These are phyloP conservation scores for Prunella vulgaris DNA, from an alignment of 257 asterid genomes.

Conservation along the genomic window DNA sequence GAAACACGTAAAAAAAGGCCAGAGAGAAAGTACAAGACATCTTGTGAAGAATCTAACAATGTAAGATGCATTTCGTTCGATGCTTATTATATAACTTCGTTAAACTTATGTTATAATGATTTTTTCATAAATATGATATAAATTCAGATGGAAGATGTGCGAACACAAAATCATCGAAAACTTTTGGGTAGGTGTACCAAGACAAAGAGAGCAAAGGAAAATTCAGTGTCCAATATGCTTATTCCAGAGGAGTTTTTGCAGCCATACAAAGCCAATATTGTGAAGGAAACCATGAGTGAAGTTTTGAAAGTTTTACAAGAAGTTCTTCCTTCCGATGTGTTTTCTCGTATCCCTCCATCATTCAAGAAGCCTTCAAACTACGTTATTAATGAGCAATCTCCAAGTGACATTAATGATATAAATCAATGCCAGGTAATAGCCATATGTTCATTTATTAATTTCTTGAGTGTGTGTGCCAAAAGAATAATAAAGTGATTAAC, in stretches of 20 bases:
- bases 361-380: too few relatives aligned
- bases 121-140: too few relatives aligned
- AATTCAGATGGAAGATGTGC: not conserved
- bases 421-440: not conserved
- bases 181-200: not conserved
- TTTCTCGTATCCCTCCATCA: not conserved
- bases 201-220: not conserved
- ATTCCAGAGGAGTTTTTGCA: not conserved
- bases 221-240: not conserved
- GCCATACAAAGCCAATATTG: not conserved
- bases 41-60: not conserved
- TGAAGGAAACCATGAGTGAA: not conserved
- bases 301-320: not conserved
- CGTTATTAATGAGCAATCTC: not conserved
- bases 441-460: not conserved
- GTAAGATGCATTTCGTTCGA: not conserved
- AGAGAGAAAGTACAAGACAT: not conserved
- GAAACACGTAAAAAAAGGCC: not conserved
- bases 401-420: not conserved
- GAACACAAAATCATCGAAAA: not conserved
- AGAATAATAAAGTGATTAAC: too few relatives aligned
- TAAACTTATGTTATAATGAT: not conserved
- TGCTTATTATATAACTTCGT: not conserved
- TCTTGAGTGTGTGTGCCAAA: not conserved
- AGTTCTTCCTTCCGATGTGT: too few relatives aligned